Conservation (phyloP, 495 filamentous ascomycete species). For the Xylaria scruposa region DNA sequence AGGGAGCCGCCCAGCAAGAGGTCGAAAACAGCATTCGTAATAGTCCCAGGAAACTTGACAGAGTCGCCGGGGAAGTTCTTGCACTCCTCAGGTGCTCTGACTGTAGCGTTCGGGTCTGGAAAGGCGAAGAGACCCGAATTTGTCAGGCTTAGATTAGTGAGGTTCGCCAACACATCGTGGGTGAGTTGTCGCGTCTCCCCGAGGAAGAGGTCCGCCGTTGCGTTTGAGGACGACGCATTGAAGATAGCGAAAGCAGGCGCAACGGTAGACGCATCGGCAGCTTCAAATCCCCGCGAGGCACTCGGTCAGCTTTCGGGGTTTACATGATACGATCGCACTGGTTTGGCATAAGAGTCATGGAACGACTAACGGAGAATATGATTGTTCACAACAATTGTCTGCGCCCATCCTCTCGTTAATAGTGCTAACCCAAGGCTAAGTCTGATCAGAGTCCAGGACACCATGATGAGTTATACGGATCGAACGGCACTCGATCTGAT, state of each 20-base stretch:
- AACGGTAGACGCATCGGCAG: constrained; percentile 35
- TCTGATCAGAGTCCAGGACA: constrained; percentile 27
- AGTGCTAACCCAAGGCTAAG: constrained; percentile 28
- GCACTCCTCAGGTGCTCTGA: constrained; percentile 37
- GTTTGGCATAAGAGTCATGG: constrained; percentile 11
- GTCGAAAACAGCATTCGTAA: constrained; percentile 54
- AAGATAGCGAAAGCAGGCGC: constrained; percentile 34
- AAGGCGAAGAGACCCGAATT: constrained; percentile 41
- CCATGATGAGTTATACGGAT: constrained; percentile 28
- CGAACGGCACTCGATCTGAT: constrained; percentile 16
- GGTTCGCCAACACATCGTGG: constrained; percentile 45
- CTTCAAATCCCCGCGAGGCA: constrained; percentile 27
- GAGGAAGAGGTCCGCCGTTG: constrained; percentile 43
- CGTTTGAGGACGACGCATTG: constrained; percentile 38
- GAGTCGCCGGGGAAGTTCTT: constrained; percentile 52
- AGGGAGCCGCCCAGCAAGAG: constrained; percentile 56
- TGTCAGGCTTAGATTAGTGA: constrained; percentile 42
- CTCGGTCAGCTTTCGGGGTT: constrained; percentile 29
- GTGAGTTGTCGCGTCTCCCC: constrained; percentile 55
- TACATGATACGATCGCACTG: neutral
- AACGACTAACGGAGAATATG: constrained; percentile 38
- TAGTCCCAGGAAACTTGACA: constrained; percentile 54
- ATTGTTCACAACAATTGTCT: constrained; percentile 39
- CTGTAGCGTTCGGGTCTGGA: constrained; percentile 33
- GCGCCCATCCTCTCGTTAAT: constrained; percentile 25